These are phyloP conservation scores for Leucoagaricus sp. DNA, from an alignment of 1,284 basidiomycete species.

Conservation along the genomic window DNA sequence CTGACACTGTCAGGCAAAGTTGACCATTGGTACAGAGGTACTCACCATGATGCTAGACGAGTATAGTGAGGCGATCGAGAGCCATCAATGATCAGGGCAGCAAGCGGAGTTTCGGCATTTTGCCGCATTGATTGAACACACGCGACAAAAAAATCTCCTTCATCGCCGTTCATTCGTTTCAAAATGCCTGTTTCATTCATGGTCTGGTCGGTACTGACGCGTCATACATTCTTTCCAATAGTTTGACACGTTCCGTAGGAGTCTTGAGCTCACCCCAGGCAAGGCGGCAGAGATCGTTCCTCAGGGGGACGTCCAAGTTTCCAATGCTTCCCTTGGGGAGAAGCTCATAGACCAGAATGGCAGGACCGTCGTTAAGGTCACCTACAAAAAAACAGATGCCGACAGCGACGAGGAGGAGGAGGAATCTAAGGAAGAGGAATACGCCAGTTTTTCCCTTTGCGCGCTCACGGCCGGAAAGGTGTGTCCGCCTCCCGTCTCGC, in stretches of 20 bases:
- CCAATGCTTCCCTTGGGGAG: constrained; percentile 83
- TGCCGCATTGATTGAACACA: not conserved
- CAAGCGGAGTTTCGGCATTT: constrained; percentile 28
- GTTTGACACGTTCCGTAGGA: constrained; percentile 45
- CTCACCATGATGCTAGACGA: constrained; percentile 47
- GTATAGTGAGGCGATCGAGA: constrained; percentile 14
- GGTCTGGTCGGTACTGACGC: constrained; percentile 53
- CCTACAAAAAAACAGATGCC: constrained; percentile 49
- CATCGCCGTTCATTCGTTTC: not conserved
- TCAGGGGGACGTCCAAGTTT: constrained; percentile 76
- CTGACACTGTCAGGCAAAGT: constrained; percentile 35
- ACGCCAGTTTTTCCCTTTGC: constrained; percentile 53
- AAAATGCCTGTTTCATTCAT: constrained; percentile 62
- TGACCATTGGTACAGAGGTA: constrained; percentile 7
- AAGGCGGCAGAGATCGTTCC: constrained; percentile 64
- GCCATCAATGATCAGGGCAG: constrained; percentile 10
- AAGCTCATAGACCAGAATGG: constrained; percentile 63
- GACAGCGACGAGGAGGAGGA: constrained; percentile 55
- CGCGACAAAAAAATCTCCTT: constrained; percentile 5
- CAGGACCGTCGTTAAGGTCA: constrained; percentile 81
- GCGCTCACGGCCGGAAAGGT: constrained; percentile 78
- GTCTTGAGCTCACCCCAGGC: constrained; percentile 60
- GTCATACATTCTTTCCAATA: constrained; percentile 7
- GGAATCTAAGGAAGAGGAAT: constrained; percentile 43
- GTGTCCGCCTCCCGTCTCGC: constrained; percentile 19